phyloP scores from a whole-genome alignment of 2,329 filamentous ascomycete species.

The Tolypocladium amazonense region DNA sequence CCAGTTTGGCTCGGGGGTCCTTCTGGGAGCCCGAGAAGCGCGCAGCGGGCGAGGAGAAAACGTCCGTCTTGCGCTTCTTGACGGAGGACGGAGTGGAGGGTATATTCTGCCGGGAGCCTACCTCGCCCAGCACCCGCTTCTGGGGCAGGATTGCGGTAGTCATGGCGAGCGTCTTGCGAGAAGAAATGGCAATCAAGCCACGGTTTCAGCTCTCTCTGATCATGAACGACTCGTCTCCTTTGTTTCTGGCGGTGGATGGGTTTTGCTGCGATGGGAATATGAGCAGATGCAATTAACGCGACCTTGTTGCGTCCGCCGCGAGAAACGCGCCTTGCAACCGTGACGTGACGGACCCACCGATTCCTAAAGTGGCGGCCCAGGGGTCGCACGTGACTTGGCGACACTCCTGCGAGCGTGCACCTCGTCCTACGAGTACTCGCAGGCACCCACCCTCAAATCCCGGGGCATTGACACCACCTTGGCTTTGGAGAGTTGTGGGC shows the following conservation, averaged over 20 bases:
- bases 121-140: slow-evolving; percentile 64
- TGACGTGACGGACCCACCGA: slow-evolving; percentile 25
- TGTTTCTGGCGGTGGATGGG: background rate
- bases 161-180: slow-evolving; percentile 23
- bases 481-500: too few relatives aligned
- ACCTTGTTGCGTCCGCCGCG: slow-evolving; percentile 2
- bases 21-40: slow-evolving; percentile 55
- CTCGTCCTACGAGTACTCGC: too few relatives aligned
- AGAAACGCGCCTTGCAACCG: slow-evolving; percentile 22
- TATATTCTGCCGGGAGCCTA: slow-evolving; percentile 53
- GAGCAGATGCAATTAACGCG: background rate
- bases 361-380: slow-evolving; percentile 7
- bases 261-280: background rate
- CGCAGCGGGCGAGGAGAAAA: slow-evolving; percentile 41
- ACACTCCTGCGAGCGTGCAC: too few relatives aligned
- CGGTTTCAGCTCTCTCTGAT: too few relatives aligned
- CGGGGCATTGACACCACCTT: too few relatives aligned
- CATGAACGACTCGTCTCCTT: background rate
- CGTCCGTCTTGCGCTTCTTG: slow-evolving; percentile 80
- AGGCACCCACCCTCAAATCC: too few relatives aligned
- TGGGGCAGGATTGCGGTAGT: slow-evolving; percentile 46
- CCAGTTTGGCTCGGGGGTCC: slow-evolving; percentile 46
- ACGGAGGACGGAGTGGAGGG: slow-evolving; percentile 43
- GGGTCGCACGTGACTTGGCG: slow-evolving; percentile 19
- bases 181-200: background rate